Percentiles rank a stretch among this genome's conserved stretches.
phyloP scores from a whole-genome alignment of 1,139 yeast species.

The Debaryomyces sp. region DNA sequence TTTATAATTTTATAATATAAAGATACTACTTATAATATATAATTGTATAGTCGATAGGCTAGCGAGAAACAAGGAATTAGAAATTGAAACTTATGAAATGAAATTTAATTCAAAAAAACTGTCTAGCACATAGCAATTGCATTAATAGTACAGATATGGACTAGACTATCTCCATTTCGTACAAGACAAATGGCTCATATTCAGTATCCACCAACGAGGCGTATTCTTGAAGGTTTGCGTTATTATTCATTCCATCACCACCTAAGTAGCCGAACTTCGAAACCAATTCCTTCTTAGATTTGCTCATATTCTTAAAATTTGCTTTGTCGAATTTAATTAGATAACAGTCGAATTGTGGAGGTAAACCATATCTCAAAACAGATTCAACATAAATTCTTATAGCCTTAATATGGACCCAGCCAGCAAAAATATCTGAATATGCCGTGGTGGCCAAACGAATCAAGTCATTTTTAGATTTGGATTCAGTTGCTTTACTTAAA shows the following conservation, averaged over 20 bases:
- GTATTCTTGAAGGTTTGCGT: conserved; percentile 74
- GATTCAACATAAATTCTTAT: conserved; percentile 59
- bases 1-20: background rate
- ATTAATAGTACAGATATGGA: background rate
- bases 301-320: conserved; percentile 47
- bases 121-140: background rate
- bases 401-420: conserved; percentile 86
- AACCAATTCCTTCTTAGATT: conserved; percentile 68
- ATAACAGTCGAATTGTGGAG: conserved; percentile 82
- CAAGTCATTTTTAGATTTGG: conserved; percentile 74
- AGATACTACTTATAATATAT: background rate
- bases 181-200: conserved; percentile 93
- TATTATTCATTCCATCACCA: conserved; percentile 80
- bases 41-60: background rate
- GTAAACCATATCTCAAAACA: conserved; percentile 95
- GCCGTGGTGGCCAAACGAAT: conserved; percentile 85
- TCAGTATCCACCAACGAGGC: conserved; percentile 92
- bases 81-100: background rate
- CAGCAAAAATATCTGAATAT: conserved; percentile 77
- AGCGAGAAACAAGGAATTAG: background rate
- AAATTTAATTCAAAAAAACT: background rate
- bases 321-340: conserved; percentile 47
- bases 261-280: conserved; percentile 85
- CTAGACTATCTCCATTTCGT: conserved; percentile 49
- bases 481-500: conserved; percentile 73